Base-by-base conservation (phyloP, 2,329 filamentous ascomycete genomes). In the Davidsoniella virescens region DNA sequence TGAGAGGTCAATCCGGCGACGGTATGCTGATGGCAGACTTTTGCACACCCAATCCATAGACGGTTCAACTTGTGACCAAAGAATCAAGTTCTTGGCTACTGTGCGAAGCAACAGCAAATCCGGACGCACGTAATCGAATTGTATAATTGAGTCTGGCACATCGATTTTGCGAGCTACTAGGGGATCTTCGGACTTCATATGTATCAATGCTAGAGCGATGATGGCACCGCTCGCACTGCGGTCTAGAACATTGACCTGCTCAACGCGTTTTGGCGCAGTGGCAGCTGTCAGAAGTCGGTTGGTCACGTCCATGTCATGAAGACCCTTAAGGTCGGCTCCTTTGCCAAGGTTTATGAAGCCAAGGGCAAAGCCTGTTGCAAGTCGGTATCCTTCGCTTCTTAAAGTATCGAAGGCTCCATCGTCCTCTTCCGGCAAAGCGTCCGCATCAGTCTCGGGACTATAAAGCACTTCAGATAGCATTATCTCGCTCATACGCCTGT, bases 381-480 rank as follows among this genome's bases (percentile, higher is more conserved):
- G 73, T 39, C 93, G 80, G 63, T 98, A 98, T n/a, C 88, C 88
- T 67, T 98, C 92, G 60, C 93, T 90, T 20, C 90, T 80, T 45
- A 96, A 67, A 18, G 80, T 80, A 58, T 94, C 86, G 52, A 88
- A 83, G 53, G 95, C 88, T 49, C 90, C 84, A 37, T 84, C 75
- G 23, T 72, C 68, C 42, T 92, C 87, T 38, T 44, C 29, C n/a
- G 16, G 20, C 4, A 20, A 25, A 2, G 41, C 18, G 10, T 41
- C 33, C 1, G 16, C 16, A 4, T 44, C 44, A 9, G 10, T 23
- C 20, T 43, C 48, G 0, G 44, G 44, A 47, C 87, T 74, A 55
- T 88, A 83, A 62, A 95, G 87, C 54, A 98, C 92, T 62, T 98
- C 92, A 0, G 90, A 96, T 47, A 98, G 77, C 87, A 98, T 95